Evolutionary conservation across 768 basidiomycete genomes (phyloP).

Genomic region (Xerocomus brunneocitrinus): DNA sequence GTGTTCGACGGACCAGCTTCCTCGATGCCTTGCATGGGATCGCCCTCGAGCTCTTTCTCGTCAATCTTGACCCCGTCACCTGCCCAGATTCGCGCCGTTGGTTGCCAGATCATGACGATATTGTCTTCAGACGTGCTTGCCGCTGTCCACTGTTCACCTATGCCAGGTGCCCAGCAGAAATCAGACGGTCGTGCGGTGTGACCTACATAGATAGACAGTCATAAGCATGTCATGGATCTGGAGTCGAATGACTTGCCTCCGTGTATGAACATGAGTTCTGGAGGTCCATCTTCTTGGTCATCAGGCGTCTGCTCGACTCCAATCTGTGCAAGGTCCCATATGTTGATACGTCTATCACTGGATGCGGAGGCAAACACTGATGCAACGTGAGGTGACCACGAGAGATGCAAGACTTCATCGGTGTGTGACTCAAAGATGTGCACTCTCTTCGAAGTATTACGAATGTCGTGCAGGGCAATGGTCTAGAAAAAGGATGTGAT

Average conservation of each 20-base stretch:
- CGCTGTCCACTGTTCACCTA: slow-evolving; percentile 78
- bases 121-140: slow-evolving; percentile 95
- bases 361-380: slow-evolving; percentile 95
- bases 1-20: slow-evolving; percentile 21
- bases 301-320: slow-evolving; percentile 97
- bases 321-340: slow-evolving; percentile 92
- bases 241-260: slow-evolving; percentile 56
- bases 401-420: slow-evolving; percentile 89
- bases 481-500: slow-evolving; percentile 48
- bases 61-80: slow-evolving; percentile 84
- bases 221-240: background rate
- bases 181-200: slow-evolving; percentile 90
- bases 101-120: slow-evolving; percentile 96
- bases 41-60: slow-evolving; percentile 78
- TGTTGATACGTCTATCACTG: slow-evolving; percentile 86
- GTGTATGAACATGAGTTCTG: slow-evolving; percentile 93
- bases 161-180: slow-evolving; percentile 90
- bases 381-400: slow-evolving; percentile 93
- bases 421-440: slow-evolving; percentile 92
- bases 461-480: slow-evolving; percentile 81
- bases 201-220: slow-evolving; percentile 38
- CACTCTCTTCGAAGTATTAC: slow-evolving; percentile 65
- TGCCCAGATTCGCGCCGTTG: slow-evolving; percentile 90
- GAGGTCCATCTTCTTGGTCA: slow-evolving; percentile 97
- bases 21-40: slow-evolving; percentile 75